phyloP scores from a whole-genome alignment of 768 basidiomycete species.

The Boletus rubroflammeus region DNA sequence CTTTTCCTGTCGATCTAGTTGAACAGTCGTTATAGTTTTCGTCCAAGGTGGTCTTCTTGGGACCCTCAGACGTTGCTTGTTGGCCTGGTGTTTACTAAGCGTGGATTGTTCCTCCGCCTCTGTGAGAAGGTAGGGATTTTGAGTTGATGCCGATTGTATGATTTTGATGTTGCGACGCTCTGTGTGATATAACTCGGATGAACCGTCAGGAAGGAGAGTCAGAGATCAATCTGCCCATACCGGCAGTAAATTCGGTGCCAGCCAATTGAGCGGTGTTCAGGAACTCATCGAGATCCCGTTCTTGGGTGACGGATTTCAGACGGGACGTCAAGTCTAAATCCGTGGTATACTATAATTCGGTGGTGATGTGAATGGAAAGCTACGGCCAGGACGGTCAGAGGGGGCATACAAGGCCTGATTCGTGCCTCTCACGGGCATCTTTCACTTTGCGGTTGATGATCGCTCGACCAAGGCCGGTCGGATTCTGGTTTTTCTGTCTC shows the following conservation, averaged over 20 bases:
- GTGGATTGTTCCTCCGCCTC: slow-evolving; percentile 79
- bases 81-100: slow-evolving; percentile 67
- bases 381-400: neutral
- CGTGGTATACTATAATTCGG: slow-evolving; percentile 53
- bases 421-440: slow-evolving; percentile 32
- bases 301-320: slow-evolving; percentile 92
- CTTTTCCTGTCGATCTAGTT: slow-evolving; percentile 87
- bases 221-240: slow-evolving; percentile 40
- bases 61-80: slow-evolving; percentile 74
- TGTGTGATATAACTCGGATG: slow-evolving; percentile 33
- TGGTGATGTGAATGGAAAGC: slow-evolving; percentile 25
- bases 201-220: neutral
- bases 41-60: slow-evolving; percentile 91
- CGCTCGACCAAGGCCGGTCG: slow-evolving; percentile 87
- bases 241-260: slow-evolving; percentile 93
- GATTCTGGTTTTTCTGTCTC: slow-evolving; percentile 58
- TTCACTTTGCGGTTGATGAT: slow-evolving; percentile 85
- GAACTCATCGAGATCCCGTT: slow-evolving; percentile 94
- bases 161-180: slow-evolving; percentile 81
- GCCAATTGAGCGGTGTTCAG: slow-evolving; percentile 92
- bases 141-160: slow-evolving; percentile 51
- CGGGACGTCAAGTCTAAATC: slow-evolving; percentile 66
- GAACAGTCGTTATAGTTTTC: slow-evolving; percentile 66
- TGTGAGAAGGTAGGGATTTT: slow-evolving; percentile 84
- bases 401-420: slow-evolving; percentile 58